Base-by-base conservation (phyloP, 768 basidiomycete species). In the Xerocomellus amylosporus region DNA sequence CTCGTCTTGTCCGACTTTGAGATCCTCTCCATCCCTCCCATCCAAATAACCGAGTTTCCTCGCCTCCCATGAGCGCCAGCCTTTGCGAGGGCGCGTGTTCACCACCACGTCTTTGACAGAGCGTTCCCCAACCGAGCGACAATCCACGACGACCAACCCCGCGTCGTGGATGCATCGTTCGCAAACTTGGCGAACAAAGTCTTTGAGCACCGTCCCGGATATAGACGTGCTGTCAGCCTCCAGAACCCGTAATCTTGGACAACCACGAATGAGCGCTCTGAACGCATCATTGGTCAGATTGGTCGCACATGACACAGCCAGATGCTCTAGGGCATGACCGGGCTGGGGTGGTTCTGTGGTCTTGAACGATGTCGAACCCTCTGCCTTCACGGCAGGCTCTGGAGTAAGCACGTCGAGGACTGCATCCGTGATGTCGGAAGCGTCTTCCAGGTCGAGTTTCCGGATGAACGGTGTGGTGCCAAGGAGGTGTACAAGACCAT, bases 391-490 rank as follows among this genome's bases (percentile, higher is more conserved):
- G 17, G 31, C 36, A 22, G 46, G 50, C 14, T 53, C 53, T 0
- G 85, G 87, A 1, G 88, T 89, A 33, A 97, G 74, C 0, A 76
- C 74, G 19, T 75, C 73, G 24, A 96, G 68, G n/a, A 93, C 79
- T 3, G 76, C 72, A 67, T 96, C 92, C 1, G 82, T 87, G 49
- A 94, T 81, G 17, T 85, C 80, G 13, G 71, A 69, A 7, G 90
- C 90, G 59, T 92, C 89, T 65, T 96, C 94, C n/a, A 97, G 74
- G 67, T 97, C 94, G 38, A 96, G 72, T 42, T 82, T 82, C 51
- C 84, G 79, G 44, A 97, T 84, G 56, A 77, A 68, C 1, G 88
- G 88, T 3, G 85, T 86, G 14, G 86, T 87, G 42, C 71, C 72
- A 34, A 97, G 72, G 20, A 97, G 76, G 40, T 77, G 77, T 17